Conservation (phyloP, 2,329 filamentous ascomycete species). For the Neopestalotiopsis rosae region DNA sequence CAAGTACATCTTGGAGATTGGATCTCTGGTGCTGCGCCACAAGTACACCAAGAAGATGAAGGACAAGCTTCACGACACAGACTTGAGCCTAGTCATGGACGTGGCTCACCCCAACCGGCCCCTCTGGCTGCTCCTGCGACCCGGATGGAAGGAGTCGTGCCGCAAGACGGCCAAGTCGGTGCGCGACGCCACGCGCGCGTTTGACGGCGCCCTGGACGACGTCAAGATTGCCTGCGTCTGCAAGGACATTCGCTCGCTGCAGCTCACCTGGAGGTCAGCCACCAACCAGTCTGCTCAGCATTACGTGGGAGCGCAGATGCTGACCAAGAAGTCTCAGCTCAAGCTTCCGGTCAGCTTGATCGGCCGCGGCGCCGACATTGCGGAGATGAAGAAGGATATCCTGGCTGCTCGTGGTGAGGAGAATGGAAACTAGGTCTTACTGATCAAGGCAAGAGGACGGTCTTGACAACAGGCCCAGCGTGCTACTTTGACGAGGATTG, state of each 20-base stretch:
- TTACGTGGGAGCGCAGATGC: neutral
- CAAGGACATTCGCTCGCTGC: neutral
- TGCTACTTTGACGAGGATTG: too few species aligned
- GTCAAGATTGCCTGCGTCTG: neutral
- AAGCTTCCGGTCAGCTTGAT: neutral
- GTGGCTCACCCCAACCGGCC: neutral
- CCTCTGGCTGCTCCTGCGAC: neutral
- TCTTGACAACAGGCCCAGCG: too few species aligned
- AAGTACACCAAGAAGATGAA: constrained; percentile 2
- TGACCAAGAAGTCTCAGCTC: neutral
- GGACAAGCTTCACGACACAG: neutral
- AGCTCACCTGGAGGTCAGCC: neutral
- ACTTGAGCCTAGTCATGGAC: constrained; percentile 10
- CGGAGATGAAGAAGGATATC: neutral
- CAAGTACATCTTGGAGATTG: constrained; percentile 1
- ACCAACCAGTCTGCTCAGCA: neutral
- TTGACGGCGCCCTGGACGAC: neutral
- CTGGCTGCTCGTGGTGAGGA: neutral
- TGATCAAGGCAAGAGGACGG: too few species aligned
- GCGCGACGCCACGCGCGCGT: neutral
- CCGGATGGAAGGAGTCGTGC: neutral
- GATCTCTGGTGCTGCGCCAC: neutral
- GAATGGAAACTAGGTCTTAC: neutral
- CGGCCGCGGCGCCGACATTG: neutral
- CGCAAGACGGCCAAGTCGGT: neutral